Percentiles rank a stretch among this genome's conserved stretches.
These are phyloP conservation scores for Rhodotorula taiwanensis DNA, from an alignment of 768 basidiomycete species.

Conservation along the genomic window DNA sequence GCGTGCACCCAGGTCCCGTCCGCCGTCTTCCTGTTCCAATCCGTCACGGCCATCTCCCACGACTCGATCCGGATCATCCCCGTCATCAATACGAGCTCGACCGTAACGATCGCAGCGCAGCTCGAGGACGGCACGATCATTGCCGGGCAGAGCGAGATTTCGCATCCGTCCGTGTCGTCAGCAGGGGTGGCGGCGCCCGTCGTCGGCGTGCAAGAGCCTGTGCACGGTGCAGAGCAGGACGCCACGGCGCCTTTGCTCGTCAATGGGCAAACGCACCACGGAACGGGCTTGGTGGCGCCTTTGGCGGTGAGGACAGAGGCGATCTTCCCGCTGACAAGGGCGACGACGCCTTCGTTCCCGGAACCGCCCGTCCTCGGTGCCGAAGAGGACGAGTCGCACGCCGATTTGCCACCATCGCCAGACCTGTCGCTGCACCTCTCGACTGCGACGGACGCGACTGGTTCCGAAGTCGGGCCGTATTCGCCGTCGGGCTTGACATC, in stretches of 20 bases:
- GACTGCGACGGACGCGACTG: not conserved
- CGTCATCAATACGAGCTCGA: constrained; percentile 86
- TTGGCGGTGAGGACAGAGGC: not conserved
- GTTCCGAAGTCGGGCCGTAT: no score
- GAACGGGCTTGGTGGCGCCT: not conserved
- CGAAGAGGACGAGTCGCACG: constrained; percentile 24
- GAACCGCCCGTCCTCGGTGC: constrained; percentile 33
- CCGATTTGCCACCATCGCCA: not conserved
- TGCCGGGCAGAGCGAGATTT: constrained; percentile 33
- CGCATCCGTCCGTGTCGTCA: constrained; percentile 10
- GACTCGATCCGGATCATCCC: constrained; percentile 76
- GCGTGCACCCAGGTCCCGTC: constrained; percentile 55
- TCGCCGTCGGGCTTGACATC: not conserved
- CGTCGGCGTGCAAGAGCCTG: no score
- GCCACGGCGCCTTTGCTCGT: not conserved
- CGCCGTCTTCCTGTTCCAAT: constrained; percentile 87
- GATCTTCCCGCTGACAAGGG: constrained; percentile 19
- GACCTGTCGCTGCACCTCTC: not conserved
- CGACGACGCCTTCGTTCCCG: constrained; percentile 31
- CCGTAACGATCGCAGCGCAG: constrained; percentile 80
- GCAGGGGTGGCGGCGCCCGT: no score
- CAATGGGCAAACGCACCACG: not conserved
- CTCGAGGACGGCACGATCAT: constrained; percentile 27
- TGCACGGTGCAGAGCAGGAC: constrained; percentile 1
- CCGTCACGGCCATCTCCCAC: constrained; percentile 59